Conservation (phyloP, 257 asterid species). For the Salvia hispanica region DNA sequence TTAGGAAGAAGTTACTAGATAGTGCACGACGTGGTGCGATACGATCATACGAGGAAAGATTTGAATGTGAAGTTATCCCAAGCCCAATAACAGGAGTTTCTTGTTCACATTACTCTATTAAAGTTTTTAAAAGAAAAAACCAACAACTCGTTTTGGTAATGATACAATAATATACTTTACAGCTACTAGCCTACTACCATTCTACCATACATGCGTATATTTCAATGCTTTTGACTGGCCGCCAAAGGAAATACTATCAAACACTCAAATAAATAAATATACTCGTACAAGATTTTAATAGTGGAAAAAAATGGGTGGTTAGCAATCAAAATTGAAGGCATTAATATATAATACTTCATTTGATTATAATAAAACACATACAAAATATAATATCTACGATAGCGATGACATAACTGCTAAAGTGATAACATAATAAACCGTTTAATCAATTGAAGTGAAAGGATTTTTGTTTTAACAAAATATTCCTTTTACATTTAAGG, state of each 20-base stretch:
- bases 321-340: conserved; percentile 4
- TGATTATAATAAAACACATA: background rate
- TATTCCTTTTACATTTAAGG: background rate
- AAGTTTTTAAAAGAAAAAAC: conserved; percentile 1
- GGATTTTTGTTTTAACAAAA: background rate
- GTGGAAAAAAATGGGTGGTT: conserved; percentile 27
- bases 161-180: conserved; percentile 39
- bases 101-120: background rate
- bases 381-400: no score
- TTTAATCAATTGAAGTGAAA: background rate
- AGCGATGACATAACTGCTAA: background rate
- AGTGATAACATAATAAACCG: background rate
- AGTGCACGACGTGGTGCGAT: no score
- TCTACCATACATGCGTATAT: conserved; percentile 34
- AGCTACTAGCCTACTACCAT: conserved; percentile 35
- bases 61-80: background rate
- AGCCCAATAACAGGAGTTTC: no score
- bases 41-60: background rate
- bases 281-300: background rate
- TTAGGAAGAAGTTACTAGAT: no score
- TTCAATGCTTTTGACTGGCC: conserved; percentile 35
- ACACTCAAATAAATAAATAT: conserved; percentile 14
- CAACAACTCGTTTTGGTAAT: conserved; percentile 2
- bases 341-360: background rate
- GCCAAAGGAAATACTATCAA: conserved; percentile 11